Evolutionary conservation across 495 filamentous ascomycete species (phyloP), one percentile per base, ranked within the genome.

Genomic region (Aspergillus haitiensis): DNA sequence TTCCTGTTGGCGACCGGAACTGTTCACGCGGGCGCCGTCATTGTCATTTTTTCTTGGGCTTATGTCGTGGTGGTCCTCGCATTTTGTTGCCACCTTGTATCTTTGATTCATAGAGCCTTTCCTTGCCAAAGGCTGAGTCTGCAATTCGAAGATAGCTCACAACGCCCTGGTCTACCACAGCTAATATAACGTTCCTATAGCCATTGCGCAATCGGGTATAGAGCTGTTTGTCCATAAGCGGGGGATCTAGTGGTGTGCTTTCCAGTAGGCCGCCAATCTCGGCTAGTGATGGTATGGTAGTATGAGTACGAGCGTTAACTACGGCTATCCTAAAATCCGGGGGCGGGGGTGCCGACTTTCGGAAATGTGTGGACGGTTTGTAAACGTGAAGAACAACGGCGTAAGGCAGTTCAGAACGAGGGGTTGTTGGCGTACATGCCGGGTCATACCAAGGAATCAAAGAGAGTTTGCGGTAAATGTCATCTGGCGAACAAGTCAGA

Each of bases 321-420:
- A 97, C 89, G 5, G 86, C 85, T 42, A 98, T 80, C 39, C 84
- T 83, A 71, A 93, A 97, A 65, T 97, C 90, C 0, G 94, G 92
- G 0, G 82, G 54, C 1, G 87, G 86, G 15, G 88, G 92, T 18
- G 85, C 80, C 10, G 86, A 79, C 67, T 97, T 97, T 42, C 84
- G 81, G 77, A 92, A 93, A 2, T 78, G 71, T 0, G 83, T 80
- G n/a, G 70, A 75, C 13, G 90, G 83, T 68, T 94, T 96, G 85
- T 88, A 96, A 62, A 96, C 73, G 70, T 94, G 70, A 70, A 86
- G 95, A 42, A 85, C 80, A 46, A 93, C 75, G 45, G 81, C 80
- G 78, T 88, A 94, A 16, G 88, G 89, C 7, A 71, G 61, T 34
- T 56, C 59, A 35, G 70, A 68, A 7, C 12, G 56, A 27, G 40